phyloP scores from a whole-genome alignment of 345 rosid species.

The Rhizophora mangle region DNA sequence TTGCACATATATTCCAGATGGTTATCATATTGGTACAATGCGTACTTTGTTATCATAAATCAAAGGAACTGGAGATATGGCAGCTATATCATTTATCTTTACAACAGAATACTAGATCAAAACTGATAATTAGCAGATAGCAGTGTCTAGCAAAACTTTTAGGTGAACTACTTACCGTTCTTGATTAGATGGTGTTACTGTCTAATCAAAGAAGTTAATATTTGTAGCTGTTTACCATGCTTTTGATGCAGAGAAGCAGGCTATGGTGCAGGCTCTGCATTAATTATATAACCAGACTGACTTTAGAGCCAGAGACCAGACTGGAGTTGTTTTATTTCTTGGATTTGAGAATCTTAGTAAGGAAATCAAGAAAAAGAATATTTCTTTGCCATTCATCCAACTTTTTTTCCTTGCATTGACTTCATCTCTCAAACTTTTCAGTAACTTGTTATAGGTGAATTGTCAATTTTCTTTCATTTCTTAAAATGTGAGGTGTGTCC shows the following conservation, averaged over 20 bases:
- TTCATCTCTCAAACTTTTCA: constrained; percentile 22
- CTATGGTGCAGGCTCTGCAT: constrained; percentile 60
- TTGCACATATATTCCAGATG: neutral
- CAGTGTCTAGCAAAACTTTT: constrained; percentile 8
- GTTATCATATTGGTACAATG: neutral
- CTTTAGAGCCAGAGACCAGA: constrained; percentile 43
- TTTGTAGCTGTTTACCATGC: constrained; percentile 43
- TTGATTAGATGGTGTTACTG: constrained; percentile 22
- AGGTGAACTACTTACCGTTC: constrained; percentile 9
- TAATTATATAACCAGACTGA: constrained; percentile 60
- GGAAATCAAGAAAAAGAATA: constrained; percentile 25
- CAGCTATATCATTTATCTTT: neutral
- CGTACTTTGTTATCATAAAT: constrained; percentile 1
- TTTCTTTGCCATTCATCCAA: constrained; percentile 23
- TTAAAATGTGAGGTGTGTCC: constrained; percentile 51
- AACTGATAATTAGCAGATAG: constrained; percentile 8
- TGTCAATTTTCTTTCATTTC: constrained; percentile 35
- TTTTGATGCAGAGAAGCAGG: constrained; percentile 66
- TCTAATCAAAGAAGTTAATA: constrained; percentile 40
- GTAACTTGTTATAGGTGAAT: constrained; percentile 36
- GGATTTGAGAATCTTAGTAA: constrained; percentile 49
- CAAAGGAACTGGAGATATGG: neutral
- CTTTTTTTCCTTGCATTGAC: constrained; percentile 32
- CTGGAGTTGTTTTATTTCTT: constrained; percentile 44
- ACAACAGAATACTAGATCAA: constrained; percentile 1